A percentile compares a stretch with the other conserved stretches of the same genome.
Evolutionary conservation across 2,329 filamentous ascomycete species (phyloP).

Genomic region (Exophiala sp.): DNA sequence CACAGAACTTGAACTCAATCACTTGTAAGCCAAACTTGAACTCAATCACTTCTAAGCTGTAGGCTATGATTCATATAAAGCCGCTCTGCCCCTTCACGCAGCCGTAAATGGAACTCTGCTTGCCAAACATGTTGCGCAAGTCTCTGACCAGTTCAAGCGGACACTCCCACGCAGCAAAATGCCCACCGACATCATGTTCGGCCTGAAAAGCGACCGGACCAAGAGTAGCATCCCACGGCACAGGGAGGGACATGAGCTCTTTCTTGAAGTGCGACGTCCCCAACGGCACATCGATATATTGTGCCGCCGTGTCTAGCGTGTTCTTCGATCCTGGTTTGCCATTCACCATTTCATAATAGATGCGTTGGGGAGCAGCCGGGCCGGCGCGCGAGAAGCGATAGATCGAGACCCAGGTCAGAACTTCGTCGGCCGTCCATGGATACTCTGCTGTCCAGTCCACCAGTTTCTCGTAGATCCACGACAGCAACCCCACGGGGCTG

Average conservation of each 20-base stretch:
- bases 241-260: neutral
- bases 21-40: too few species aligned
- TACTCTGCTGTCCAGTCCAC: neutral
- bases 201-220: neutral
- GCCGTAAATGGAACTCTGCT: neutral
- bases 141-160: neutral
- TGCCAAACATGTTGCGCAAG: neutral
- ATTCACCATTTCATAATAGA: neutral
- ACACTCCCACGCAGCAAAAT: neutral
- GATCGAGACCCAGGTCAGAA: neutral
- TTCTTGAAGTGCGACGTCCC: neutral
- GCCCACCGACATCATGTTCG: neutral
- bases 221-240: neutral
- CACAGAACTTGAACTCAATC: too few species aligned
- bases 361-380: neutral
- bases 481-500: neutral
- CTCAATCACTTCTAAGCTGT: too few species aligned
- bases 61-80: too few species aligned
- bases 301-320: too few species aligned
- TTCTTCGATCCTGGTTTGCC: too few species aligned
- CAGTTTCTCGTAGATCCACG: neutral
- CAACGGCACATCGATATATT: neutral
- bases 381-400: neutral
- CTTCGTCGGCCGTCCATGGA: neutral
- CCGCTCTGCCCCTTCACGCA: too few species aligned